A percentile compares a stretch with the other conserved stretches of the same genome.
These are phyloP conservation scores for Lactifluus subvellereus DNA, from an alignment of 768 basidiomycete genomes.

Conservation along the genomic window DNA sequence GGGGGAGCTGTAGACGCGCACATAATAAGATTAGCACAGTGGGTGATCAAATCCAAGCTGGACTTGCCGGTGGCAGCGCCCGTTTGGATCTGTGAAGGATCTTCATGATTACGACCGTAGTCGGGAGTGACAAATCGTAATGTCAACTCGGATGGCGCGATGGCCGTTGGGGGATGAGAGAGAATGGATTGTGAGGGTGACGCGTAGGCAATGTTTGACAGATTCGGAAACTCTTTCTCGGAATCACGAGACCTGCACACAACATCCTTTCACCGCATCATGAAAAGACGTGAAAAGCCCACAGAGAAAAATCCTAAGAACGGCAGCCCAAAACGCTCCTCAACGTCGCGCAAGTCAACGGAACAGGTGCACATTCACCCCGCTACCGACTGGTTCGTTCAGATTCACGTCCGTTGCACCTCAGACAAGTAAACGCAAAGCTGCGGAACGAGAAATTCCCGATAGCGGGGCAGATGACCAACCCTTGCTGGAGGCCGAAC, in stretches of 20 bases:
- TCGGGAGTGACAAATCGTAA: slow-evolving; percentile 26
- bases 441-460: not conserved
- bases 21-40: slow-evolving; percentile 23
- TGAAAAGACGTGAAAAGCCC: not conserved
- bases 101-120: slow-evolving; percentile 70
- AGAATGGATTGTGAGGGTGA: slow-evolving; percentile 12
- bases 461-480: not conserved
- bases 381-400: not conserved
- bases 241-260: slow-evolving; percentile 1
- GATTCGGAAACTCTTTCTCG: slow-evolving; percentile 17
- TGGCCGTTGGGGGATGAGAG: slow-evolving; percentile 5
- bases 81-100: slow-evolving; percentile 83
- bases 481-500: not conserved
- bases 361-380: not conserved
- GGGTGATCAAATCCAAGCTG: slow-evolving; percentile 15
- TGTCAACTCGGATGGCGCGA: not conserved
- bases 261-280: not conserved
- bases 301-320: not conserved
- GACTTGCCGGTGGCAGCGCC: slow-evolving; percentile 66
- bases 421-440: slow-evolving; percentile 16
- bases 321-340: not conserved
- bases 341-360: not conserved
- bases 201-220: slow-evolving; percentile 10
- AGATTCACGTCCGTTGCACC: not conserved
- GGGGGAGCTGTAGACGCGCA: slow-evolving; percentile 52